Evolutionary conservation across 106 monocot genomes (phyloP).

Genomic region (Dioscorea alata): DNA sequence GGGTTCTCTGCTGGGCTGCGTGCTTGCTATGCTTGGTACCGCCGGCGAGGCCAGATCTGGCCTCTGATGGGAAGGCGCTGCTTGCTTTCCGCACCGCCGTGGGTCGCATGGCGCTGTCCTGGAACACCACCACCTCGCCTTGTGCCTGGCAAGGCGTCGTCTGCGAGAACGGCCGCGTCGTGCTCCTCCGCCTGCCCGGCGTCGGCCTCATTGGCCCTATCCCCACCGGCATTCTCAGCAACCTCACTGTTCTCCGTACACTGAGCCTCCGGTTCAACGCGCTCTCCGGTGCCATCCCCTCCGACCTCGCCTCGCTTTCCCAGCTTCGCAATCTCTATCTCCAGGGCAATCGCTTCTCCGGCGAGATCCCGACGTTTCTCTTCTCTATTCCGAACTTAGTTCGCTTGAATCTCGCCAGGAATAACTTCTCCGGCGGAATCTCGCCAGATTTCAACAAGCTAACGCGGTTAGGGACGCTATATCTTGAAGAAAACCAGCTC

Average conservation of each 20-base stretch:
- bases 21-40: not conserved
- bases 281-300: conserved; percentile 31
- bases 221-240: conserved; percentile 16
- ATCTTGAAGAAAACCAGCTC: conserved; percentile 30
- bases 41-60: conserved; percentile 10
- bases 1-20: not conserved
- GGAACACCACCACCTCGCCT: conserved; percentile 25
- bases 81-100: conserved; percentile 29
- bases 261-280: conserved; percentile 40
- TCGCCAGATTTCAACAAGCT: conserved; percentile 24
- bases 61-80: conserved; percentile 23
- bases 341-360: conserved; percentile 30
- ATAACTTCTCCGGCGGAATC: conserved; percentile 34
- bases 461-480: conserved; percentile 26
- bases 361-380: conserved; percentile 21
- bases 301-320: conserved; percentile 11
- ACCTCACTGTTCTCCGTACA: conserved; percentile 30
- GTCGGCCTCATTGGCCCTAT: conserved; percentile 33
- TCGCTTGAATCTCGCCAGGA: conserved; percentile 30
- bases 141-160: conserved; percentile 35
- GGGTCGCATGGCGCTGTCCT: conserved; percentile 10
- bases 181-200: conserved; percentile 36
- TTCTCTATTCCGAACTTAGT: conserved; percentile 9
- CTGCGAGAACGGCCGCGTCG: conserved; percentile 24
- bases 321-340: conserved; percentile 39